Evolutionary conservation across 2,329 filamentous ascomycete species (phyloP).

Genomic region (Nectriaceae sp.): DNA sequence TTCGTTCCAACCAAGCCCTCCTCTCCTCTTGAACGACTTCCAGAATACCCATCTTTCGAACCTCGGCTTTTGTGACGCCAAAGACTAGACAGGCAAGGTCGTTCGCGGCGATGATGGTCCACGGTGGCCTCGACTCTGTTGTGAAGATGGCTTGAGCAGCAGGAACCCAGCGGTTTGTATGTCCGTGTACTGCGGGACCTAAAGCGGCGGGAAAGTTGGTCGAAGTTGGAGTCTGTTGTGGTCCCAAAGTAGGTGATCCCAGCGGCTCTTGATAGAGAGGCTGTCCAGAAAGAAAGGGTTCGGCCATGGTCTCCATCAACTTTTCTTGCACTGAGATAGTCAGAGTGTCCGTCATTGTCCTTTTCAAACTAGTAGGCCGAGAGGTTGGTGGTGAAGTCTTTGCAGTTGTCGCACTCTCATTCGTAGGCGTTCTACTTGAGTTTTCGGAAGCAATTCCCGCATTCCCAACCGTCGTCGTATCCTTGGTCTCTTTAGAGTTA

Average conservation of each 20-base stretch:
- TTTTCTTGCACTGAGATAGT: slow-evolving; percentile 76
- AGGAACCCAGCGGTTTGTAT: slow-evolving; percentile 86
- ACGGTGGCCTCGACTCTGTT: slow-evolving; percentile 86
- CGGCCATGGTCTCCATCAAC: slow-evolving; percentile 80
- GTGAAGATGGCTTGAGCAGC: slow-evolving; percentile 97
- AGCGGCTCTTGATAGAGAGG: slow-evolving; percentile 37
- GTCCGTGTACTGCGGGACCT: slow-evolving; percentile 72
- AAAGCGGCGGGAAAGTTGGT: slow-evolving; percentile 49
- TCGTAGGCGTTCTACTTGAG: slow-evolving; percentile 56
- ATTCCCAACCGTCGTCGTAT: slow-evolving; percentile 13
- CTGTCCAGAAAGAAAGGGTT: slow-evolving; percentile 67
- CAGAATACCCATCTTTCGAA: slow-evolving; percentile 90
- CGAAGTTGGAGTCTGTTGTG: slow-evolving; percentile 40
- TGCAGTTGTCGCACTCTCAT: slow-evolving; percentile 55
- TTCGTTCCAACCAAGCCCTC: slow-evolving; percentile 85
- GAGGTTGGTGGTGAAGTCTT: slow-evolving; percentile 57
- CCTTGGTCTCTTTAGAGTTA: neutral
- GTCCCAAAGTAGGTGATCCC: slow-evolving; percentile 44
- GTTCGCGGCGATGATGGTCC: slow-evolving; percentile 95
- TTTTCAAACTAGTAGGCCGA: slow-evolving; percentile 70
- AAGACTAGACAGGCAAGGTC: slow-evolving; percentile 97
- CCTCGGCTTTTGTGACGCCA: slow-evolving; percentile 95
- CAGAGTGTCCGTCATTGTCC: slow-evolving; percentile 84
- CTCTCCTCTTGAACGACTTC: slow-evolving; percentile 92
- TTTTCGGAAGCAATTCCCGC: slow-evolving; percentile 43